Conservation (phyloP, 352 stramenopile genomes). For the Bremia lactucae region DNA sequence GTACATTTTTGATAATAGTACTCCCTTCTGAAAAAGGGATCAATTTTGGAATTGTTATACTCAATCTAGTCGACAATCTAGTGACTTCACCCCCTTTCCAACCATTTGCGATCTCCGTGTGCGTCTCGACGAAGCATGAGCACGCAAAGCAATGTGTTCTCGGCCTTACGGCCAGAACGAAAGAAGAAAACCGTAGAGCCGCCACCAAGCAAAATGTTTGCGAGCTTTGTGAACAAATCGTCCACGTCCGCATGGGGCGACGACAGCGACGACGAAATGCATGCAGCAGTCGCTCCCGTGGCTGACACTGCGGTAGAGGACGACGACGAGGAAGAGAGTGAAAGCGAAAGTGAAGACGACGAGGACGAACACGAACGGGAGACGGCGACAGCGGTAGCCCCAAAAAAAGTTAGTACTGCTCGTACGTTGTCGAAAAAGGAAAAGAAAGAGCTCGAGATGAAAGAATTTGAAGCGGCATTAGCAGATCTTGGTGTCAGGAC, state of each 20-base stretch:
- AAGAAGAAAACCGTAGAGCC: conserved; percentile 38
- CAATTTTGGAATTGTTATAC: too few species aligned
- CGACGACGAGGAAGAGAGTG: conserved; percentile 40
- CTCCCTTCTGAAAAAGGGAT: too few species aligned
- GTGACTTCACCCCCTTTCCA: too few species aligned
- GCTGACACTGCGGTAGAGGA: conserved; percentile 30
- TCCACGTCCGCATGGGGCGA: conserved; percentile 56
- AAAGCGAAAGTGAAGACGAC: conserved; percentile 31
- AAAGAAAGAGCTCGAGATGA: conserved; percentile 67
- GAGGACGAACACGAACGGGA: neutral
- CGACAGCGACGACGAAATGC: conserved; percentile 66
- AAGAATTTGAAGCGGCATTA: conserved; percentile 60
- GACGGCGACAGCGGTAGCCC: conserved; percentile 7
- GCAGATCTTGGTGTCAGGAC: conserved; percentile 49
- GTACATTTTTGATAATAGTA: too few species aligned
- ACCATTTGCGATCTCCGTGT: too few species aligned
- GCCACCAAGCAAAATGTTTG: conserved; percentile 40
- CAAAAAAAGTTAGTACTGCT: conserved; percentile 23
- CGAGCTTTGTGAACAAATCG: conserved; percentile 62
- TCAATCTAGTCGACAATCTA: too few species aligned
- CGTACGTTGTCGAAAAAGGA: conserved; percentile 69
- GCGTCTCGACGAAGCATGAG: conserved; percentile 10
- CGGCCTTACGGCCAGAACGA: conserved; percentile 48
- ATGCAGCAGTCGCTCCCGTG: conserved; percentile 20
- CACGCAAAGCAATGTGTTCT: conserved; percentile 31